These are phyloP conservation scores for Chalaropsis ovoidea DNA, from an alignment of 2,329 filamentous ascomycete species.

Conservation along the genomic window DNA sequence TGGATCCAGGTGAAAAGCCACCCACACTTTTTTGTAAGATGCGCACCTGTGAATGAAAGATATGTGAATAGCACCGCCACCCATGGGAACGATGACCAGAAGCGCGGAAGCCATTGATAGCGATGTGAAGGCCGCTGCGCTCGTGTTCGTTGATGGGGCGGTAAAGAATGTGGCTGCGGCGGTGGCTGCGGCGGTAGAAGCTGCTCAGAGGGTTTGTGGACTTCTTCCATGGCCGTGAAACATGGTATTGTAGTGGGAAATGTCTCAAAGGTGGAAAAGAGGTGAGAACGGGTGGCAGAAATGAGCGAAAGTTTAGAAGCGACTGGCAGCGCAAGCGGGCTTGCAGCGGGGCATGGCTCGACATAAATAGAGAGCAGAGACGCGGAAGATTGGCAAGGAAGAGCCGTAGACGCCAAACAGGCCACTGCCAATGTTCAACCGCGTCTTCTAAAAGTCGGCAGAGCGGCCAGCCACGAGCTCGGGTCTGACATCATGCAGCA, in stretches of 20 bases:
- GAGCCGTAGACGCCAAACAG: too few relatives aligned
- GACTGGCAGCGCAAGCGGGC: constrained; percentile 14
- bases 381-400: too few relatives aligned
- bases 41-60: constrained; percentile 21
- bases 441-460: background rate
- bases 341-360: background rate
- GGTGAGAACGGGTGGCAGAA: background rate
- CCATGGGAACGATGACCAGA: constrained; percentile 24
- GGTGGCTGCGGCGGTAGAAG: background rate
- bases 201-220: constrained; percentile 30
- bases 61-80: constrained; percentile 21
- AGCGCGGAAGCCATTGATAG: constrained; percentile 22
- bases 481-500: background rate
- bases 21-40: too few relatives aligned
- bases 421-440: too few relatives aligned
- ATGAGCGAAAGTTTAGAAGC: constrained; percentile 19
- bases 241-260: constrained; percentile 31
- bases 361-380: background rate
- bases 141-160: constrained; percentile 1
- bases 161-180: background rate
- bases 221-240: constrained; percentile 37
- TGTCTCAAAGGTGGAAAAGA: background rate
- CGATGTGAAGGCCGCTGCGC: constrained; percentile 19
- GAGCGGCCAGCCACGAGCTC: too few relatives aligned
- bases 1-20: background rate